These are phyloP conservation scores for Citrus mangshanensis DNA, from an alignment of 345 rosid species.

Conservation along the genomic window DNA sequence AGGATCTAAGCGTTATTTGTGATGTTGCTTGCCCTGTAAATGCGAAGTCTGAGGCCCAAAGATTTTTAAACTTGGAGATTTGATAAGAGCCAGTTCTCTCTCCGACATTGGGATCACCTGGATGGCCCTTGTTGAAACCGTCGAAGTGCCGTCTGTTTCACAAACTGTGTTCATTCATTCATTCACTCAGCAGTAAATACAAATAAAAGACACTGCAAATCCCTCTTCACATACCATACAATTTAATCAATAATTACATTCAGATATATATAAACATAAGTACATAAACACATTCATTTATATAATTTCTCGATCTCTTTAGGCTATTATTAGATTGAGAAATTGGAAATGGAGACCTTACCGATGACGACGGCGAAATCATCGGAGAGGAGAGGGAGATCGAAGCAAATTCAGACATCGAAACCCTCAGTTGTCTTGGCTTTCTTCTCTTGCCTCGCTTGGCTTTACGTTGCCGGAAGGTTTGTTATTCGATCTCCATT, in stretches of 20 bases:
- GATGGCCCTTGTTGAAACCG: background rate
- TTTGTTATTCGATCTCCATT: constrained; percentile 23
- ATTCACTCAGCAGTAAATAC: background rate
- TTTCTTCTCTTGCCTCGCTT: constrained; percentile 91
- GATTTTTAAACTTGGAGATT: background rate
- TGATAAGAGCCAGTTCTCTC: background rate
- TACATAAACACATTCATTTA: background rate
- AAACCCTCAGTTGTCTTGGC: constrained; percentile 70
- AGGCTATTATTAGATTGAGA: background rate
- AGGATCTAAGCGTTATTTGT: background rate
- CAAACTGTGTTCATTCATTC: background rate
- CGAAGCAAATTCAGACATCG: constrained; percentile 56
- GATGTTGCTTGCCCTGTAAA: background rate
- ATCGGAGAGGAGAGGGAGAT: constrained; percentile 67
- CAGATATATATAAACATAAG: background rate
- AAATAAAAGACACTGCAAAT: background rate
- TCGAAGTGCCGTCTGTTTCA: background rate
- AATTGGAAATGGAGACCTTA: constrained; percentile 60
- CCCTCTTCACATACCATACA: background rate
- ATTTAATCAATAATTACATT: background rate
- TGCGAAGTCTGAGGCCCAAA: background rate
- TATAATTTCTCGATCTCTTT: constrained; percentile 7
- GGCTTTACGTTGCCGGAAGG: constrained; percentile 98
- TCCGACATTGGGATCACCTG: background rate
- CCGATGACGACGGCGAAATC: constrained; percentile 55